Base-by-base conservation (phyloP, 352 stramenopile species). In the Pythium folliculosum region DNA sequence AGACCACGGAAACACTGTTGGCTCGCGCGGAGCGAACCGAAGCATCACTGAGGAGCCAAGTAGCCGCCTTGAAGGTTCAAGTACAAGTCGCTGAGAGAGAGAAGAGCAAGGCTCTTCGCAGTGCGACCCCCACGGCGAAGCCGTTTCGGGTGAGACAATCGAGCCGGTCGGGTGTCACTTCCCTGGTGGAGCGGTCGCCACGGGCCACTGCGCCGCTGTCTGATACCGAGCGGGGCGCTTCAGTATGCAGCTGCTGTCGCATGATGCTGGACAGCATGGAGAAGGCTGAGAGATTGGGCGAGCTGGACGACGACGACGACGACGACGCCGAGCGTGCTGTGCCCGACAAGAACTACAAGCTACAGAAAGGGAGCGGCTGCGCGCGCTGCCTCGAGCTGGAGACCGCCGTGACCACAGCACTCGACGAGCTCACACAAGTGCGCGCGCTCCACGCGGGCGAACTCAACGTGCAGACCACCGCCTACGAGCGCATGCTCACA, bases 401-500 rank as follows among this genome's bases (percentile, higher is more conserved):
- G 48, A n/a, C 63, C 1, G 68, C 76, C 5, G 27, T 82, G 0
- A 49, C 43, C 0, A 51, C 70, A 38, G 61, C 72, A 12, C 65
- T 69, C 21, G 50, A 72, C 19, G 65, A 81, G 50, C 51, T 86
- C 3, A 35, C 44, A 30, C 71, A 70, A 22, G 27, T 80, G 6
- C 69, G 75, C 2, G 50, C 50, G 1, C 75, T 80, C 9, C 77
- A 86, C 37, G 57, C 49, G 0, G 55, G 27, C n/a, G 78, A 86
- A 13, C 55, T 86, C 3, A 63, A 78, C 27, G 71, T 77, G 1
- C 77, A 86, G 45, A 66, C 69, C 5, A 60, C 23, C 4, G 69
- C 69, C 7, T 69, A 60, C 49, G 62, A 71, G 30, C 69, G 60
- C 16, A 21, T 65, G 30, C 54, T 73, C 19, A 22, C 25, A 14